These are phyloP conservation scores for Nematocida homosporus DNA, from an alignment of 371 early-diverging fungal species.

Conservation along the genomic window DNA sequence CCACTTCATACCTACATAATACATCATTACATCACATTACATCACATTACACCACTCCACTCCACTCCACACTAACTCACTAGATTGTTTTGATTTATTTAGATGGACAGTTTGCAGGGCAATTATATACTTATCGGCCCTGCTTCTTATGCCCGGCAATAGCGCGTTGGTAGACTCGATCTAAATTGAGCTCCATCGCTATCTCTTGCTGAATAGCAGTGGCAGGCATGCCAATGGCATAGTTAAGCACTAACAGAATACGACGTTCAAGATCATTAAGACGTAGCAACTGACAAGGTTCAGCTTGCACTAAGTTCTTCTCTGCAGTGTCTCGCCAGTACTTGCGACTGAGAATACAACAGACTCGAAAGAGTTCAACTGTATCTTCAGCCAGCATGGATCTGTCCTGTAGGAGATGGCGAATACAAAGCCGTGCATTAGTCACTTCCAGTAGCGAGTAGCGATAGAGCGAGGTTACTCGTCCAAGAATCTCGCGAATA, in stretches of 20 bases:
- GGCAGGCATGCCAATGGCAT: not conserved
- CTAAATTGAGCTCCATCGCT: conserved; percentile 29
- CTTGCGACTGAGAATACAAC: conserved; percentile 45
- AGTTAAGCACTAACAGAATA: conserved; percentile 10
- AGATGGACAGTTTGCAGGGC: no score
- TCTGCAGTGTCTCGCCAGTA: conserved; percentile 32
- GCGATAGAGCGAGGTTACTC: not conserved
- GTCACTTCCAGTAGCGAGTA: conserved; percentile 25
- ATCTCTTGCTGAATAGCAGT: conserved; percentile 38
- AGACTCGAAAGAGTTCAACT: conserved; percentile 31
- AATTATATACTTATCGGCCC: no score
- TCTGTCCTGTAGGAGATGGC: not conserved
- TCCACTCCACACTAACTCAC: no score
- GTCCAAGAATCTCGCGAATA: conserved; percentile 3
- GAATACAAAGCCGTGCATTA: conserved; percentile 31
- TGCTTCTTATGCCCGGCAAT: not conserved
- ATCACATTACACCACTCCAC: no score
- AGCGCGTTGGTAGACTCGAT: conserved; percentile 16
- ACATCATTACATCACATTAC: no score
- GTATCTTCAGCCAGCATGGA: not conserved
- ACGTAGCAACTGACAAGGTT: not conserved
- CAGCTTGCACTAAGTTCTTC: conserved; percentile 40
- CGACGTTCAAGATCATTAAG: conserved; percentile 15
- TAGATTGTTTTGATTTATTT: no score
- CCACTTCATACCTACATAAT: no score